Evolutionary conservation across 306 rosid genomes (phyloP).

Genomic region (Gynostemma pentaphyllum): DNA sequence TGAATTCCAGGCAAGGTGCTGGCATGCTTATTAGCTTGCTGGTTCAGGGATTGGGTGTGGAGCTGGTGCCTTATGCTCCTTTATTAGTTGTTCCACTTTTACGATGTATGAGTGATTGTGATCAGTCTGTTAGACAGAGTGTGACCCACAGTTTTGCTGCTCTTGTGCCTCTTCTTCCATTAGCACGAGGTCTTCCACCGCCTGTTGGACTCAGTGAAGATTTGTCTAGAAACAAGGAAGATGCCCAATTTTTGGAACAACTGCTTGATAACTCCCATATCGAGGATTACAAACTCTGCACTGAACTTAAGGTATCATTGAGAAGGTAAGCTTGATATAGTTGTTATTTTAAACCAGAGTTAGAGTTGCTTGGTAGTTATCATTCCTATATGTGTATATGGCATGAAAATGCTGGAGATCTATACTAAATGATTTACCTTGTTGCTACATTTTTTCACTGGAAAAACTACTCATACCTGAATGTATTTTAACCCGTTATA

Average conservation of each 20-base stretch:
- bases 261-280: constrained; percentile 93
- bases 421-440: no score
- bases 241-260: constrained; percentile 81
- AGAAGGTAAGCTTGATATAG: constrained; percentile 50
- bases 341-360: neutral
- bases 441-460: no score
- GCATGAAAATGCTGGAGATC: no score
- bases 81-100: constrained; percentile 91
- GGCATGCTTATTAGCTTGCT: constrained; percentile 93
- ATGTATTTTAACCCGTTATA: no score
- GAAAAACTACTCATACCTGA: no score
- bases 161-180: constrained; percentile 95
- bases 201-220: constrained; percentile 63
- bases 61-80: constrained; percentile 85
- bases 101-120: constrained; percentile 91
- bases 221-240: constrained; percentile 57
- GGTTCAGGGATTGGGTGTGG: constrained; percentile 86
- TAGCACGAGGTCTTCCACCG: constrained; percentile 91
- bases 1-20: constrained; percentile 89
- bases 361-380: neutral
- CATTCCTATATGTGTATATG: no score
- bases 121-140: constrained; percentile 90
- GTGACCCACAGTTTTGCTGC: constrained; percentile 99
- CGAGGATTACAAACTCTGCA: constrained; percentile 70
- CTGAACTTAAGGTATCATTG: constrained; percentile 69